Evolutionary conservation across 2,329 filamentous ascomycete species (phyloP), one percentile per base, ranked within the genome.

Genomic region (Bisporella sp.): DNA sequence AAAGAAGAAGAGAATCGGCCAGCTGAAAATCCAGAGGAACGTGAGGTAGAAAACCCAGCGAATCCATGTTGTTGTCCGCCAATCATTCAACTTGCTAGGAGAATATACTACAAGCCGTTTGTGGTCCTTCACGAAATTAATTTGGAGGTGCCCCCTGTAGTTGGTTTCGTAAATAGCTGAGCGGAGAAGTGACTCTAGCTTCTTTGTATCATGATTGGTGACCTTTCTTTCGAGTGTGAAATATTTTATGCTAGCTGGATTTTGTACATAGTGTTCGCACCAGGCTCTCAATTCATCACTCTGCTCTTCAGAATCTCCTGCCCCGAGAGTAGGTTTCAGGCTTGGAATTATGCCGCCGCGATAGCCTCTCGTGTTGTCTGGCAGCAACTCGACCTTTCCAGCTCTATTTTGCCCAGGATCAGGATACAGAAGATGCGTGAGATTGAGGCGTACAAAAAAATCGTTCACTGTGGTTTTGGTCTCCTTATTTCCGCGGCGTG

Each of bases 181-280:
- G 50, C 75, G 71, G 21, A 89, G 66, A 5, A 76, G 71, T 12
- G 68, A 61, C 41, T 71, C 69, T 21, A 89, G 66, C 42, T 68
- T 65, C 1, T 72, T 70, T 49, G 76, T 71, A 61, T 89, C 78
- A 63, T 87, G 78, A 28, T 85, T 84, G 0, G 71, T 65, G 45
- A 89, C 70, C 32, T 67, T 67, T 6, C 79, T 71, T 55, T 69
- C 68, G 21, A 84, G 66, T 1, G 66, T 61, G 55, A 85, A 80
- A 42, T 66, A 71, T 61, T 84, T 84, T 33, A 88, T 70, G 6
- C 70, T 70, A 1, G 79, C 72, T 28, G 71, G 69, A 56, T 76
- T 80, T 2, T 76, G 76, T 59, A 79, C 83, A 67, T 81, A 91
- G 39, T 76, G 75, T 51, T 84, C 77, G 59, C 84, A 88, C 85